Percentiles rank a stretch among this genome's conserved stretches.
These are phyloP conservation scores for Entomortierella parvispora DNA, from an alignment of 192 early-diverging fungal species.

Conservation along the genomic window DNA sequence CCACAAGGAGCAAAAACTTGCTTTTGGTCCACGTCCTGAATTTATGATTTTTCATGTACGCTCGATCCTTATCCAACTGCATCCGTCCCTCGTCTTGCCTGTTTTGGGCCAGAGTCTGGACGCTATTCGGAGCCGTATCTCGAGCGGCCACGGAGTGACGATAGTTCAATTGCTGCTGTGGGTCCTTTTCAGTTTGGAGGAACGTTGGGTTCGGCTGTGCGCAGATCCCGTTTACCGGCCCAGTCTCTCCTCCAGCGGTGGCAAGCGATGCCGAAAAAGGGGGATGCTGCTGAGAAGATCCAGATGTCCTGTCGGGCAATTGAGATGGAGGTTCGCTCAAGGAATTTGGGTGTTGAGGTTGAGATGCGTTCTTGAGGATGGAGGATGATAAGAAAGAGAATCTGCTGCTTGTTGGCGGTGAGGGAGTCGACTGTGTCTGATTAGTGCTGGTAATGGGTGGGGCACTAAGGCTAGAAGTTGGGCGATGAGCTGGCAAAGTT, in stretches of 20 bases:
- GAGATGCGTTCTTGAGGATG: not conserved
- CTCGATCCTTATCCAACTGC: slow-evolving; percentile 33
- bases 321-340: not conserved
- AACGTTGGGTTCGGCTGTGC: no score
- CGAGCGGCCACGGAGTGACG: not conserved
- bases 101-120: slow-evolving; percentile 2
- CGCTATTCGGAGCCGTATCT: not conserved
- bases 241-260: not conserved
- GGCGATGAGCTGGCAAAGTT: not conserved
- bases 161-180: no score
- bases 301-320: not conserved
- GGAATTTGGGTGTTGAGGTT: not conserved
- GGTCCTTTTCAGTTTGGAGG: no score
- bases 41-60: slow-evolving; percentile 2
- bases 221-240: no score
- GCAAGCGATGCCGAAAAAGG: slow-evolving; percentile 5
- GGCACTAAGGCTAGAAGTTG: not conserved
- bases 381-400: slow-evolving; percentile 2
- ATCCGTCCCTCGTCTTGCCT: slow-evolving; percentile 37
- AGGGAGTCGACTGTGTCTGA: not conserved
- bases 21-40: slow-evolving; percentile 53
- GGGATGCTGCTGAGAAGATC: no score
- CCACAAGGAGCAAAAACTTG: slow-evolving; percentile 54
- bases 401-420: not conserved
- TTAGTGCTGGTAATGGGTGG: not conserved